Evolutionary conservation across 257 asterid genomes (phyloP).

Genomic region (Hygrophila difformis): DNA sequence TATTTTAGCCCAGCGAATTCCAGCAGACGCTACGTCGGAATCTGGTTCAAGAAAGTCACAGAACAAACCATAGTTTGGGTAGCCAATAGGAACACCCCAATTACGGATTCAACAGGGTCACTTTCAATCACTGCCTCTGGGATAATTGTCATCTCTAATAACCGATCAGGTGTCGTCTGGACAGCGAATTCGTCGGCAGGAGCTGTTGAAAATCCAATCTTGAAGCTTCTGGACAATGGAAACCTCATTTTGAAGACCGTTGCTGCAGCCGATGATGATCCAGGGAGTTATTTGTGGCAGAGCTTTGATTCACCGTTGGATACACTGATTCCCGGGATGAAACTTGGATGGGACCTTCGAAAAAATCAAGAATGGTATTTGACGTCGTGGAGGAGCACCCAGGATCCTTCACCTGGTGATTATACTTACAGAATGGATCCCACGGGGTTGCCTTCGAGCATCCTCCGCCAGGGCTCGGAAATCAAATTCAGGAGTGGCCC

Average conservation of each 20-base stretch:
- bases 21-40: conserved; percentile 4
- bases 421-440: conserved; percentile 13
- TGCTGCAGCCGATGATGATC: neutral
- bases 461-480: neutral
- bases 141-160: conserved; percentile 11
- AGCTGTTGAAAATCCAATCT: neutral
- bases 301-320: conserved; percentile 26
- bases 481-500: conserved; percentile 17
- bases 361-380: conserved; percentile 4
- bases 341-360: neutral
- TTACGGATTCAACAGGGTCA: neutral
- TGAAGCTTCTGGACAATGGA: conserved; percentile 16
- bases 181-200: conserved; percentile 4
- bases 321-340: conserved; percentile 27
- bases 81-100: conserved; percentile 16
- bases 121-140: neutral
- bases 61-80: conserved; percentile 15
- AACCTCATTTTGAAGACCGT: conserved; percentile 17
- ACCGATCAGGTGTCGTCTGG: conserved; percentile 13
- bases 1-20: conserved; percentile 18
- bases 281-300: conserved; percentile 17
- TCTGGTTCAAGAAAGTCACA: conserved; percentile 18
- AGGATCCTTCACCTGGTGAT: conserved; percentile 37
- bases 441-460: conserved; percentile 18
- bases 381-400: conserved; percentile 30